Base-by-base conservation (phyloP, 73 alveolate species). In the Stentor coeruleus region DNA sequence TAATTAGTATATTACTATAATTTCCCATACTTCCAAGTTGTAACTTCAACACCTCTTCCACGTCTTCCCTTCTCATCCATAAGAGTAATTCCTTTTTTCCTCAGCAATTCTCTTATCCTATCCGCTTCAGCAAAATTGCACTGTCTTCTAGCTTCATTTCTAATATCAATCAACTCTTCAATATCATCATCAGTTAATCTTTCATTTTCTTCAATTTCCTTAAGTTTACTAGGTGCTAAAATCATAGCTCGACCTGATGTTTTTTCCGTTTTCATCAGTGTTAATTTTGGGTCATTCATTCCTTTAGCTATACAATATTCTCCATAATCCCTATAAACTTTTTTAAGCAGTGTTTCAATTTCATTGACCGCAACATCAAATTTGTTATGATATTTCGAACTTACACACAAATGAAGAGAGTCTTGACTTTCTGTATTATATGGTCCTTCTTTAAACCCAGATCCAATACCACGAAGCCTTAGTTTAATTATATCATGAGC, bases 371-470 rank as follows among this genome's bases (percentile, higher is more conserved):
- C 88, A 33, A 66, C 82, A 77, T 66, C 72, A 87, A 77, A 87
- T 33, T 73, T 36, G 75, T 96, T 96, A 35, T 89, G 77, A 86
- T 86, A 92, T 84, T 93, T 94, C 0, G 99, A 90, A 76, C 98
- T 90, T 37, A 97, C 93, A 88, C 99, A 97, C 87, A 97, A 85
- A 88, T 97, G 99, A 33, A 97, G 93, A 1, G 98, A 96, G 76
- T 97, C 99, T 80, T 91, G 87, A 81, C 97, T 88, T 89, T 97
- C 99, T 85, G 3, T 92, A 77, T 95, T 91, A 74, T 94, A 90
- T 3, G 99, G 99, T 3, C 99, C 99, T 93, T 97, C 99, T 91
- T 96, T 95, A 84, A 90, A 97, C 14, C 99, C 99, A 35, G 99
- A 94, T 28, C 99, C 99, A 82, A 86, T 94, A 39, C 99, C 99